phyloP scores from a whole-genome alignment of 306 rosid species.

The Citrullus colocynthis region DNA sequence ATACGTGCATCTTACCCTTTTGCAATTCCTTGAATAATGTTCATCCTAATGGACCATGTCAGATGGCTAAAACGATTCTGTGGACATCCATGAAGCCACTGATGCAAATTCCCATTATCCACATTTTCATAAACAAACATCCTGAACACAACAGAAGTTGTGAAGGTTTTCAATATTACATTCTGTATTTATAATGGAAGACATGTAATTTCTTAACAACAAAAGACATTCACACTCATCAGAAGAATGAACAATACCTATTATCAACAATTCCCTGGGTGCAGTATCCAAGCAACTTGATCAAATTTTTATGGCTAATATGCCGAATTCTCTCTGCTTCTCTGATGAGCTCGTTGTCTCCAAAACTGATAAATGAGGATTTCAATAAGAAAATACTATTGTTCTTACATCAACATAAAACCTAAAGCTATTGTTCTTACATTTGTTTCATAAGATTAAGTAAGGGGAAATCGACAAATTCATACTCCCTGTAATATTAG shows the following conservation, averaged over 20 bases:
- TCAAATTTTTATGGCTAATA: conserved; percentile 40
- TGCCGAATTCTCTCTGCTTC: conserved; percentile 45
- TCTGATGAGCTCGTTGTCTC: conserved; percentile 31
- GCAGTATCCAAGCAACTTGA: conserved; percentile 43
- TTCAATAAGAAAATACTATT: background rate
- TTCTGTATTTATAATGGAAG: background rate
- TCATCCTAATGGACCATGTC: conserved; percentile 41
- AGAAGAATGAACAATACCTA: background rate
- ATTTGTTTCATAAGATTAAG: background rate
- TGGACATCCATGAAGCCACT: conserved; percentile 51
- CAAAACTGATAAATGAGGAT: conserved; percentile 18
- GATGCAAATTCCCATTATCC: conserved; percentile 40
- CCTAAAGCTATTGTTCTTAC: background rate
- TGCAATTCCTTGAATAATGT: conserved; percentile 46
- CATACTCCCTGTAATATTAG: background rate
- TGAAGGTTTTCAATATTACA: background rate
- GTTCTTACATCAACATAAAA: background rate
- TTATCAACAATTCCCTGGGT: conserved; percentile 35
- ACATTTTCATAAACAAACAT: conserved; percentile 41
- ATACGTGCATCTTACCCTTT: conserved; percentile 39
- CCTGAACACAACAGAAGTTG: conserved; percentile 16
- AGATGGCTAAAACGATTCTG: conserved; percentile 30
- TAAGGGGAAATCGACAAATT: background rate
- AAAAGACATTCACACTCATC: background rate
- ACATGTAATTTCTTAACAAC: background rate